A percentile compares a stretch with the other conserved stretches of the same genome.
Evolutionary conservation across 1,284 basidiomycete species (phyloP).

Genomic region (Uromyces viciae-fabae): DNA sequence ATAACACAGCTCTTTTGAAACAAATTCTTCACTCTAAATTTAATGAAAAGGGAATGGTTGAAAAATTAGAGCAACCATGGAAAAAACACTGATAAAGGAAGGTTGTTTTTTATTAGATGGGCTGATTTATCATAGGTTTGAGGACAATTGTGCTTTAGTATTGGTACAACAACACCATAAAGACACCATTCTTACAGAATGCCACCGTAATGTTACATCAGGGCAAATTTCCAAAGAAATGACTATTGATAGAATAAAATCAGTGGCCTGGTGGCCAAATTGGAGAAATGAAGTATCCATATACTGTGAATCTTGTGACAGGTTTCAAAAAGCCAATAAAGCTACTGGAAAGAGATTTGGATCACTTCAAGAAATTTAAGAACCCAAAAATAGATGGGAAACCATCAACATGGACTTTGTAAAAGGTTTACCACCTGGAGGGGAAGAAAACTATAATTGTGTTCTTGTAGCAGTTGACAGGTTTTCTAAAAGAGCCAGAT

Average conservation of each 20-base stretch:
- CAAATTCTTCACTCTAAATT: neutral
- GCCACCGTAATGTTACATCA: neutral
- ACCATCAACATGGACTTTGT: constrained; percentile 1
- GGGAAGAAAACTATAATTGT: neutral
- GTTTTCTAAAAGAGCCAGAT: neutral
- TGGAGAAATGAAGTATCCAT: neutral
- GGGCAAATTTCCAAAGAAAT: constrained; percentile 1
- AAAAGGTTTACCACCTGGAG: neutral
- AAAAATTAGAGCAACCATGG: neutral
- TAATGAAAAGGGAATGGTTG: neutral
- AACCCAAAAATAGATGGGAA: neutral
- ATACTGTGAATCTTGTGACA: neutral
- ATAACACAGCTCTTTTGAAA: neutral
- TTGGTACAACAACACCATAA: neutral
- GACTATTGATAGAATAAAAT: neutral
- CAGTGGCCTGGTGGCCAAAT: neutral
- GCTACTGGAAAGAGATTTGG: neutral
- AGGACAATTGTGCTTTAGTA: neutral
- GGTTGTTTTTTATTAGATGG: neutral
- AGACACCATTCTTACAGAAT: neutral
- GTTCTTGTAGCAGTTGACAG: neutral
- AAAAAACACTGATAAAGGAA: neutral
- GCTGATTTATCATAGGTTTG: neutral
- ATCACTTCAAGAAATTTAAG: neutral
- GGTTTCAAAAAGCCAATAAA: neutral